Conservation (phyloP, 2,329 filamentous ascomycete species). For the Huntiella moniliformis region DNA sequence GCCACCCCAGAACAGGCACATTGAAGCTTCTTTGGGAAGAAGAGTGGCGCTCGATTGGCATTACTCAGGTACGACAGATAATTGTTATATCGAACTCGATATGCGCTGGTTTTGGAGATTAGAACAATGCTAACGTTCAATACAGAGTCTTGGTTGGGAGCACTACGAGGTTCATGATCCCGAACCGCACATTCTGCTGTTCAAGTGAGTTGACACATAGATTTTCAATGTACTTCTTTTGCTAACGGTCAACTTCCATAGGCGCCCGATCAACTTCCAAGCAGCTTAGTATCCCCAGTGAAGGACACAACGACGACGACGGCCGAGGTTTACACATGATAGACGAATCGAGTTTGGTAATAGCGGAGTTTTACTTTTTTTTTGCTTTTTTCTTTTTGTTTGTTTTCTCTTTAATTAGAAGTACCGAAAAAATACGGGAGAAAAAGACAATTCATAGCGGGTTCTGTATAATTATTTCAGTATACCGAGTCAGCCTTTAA, state of each 20-base stretch:
- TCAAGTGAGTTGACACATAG: slow-evolving; percentile 53
- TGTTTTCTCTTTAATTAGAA: neutral
- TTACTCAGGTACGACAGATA: slow-evolving; percentile 61
- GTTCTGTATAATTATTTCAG: neutral
- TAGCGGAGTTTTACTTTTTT: too few species aligned
- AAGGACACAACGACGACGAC: too few species aligned
- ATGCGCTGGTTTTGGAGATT: neutral
- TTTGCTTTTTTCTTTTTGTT: too few species aligned
- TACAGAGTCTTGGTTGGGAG: slow-evolving; percentile 90
- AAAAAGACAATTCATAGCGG: slow-evolving; percentile 6
- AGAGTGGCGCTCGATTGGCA: slow-evolving; percentile 91
- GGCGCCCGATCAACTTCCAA: slow-evolving; percentile 61
- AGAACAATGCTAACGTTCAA: neutral
- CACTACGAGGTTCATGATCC: slow-evolving; percentile 99
- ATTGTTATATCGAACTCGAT: neutral
- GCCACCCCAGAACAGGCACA: slow-evolving; percentile 73
- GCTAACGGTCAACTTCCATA: slow-evolving; percentile 19
- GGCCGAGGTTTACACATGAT: too few species aligned
- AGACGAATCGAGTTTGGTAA: too few species aligned
- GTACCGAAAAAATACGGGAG: neutral
- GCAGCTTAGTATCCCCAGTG: neutral
- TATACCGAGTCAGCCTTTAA: too few species aligned
- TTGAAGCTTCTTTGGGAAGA: slow-evolving; percentile 96
- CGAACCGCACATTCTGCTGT: slow-evolving; percentile 92
- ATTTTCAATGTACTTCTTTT: neutral